Base-by-base conservation (phyloP, 495 filamentous ascomycete genomes). In the Aspergillus sclerotioniger region DNA sequence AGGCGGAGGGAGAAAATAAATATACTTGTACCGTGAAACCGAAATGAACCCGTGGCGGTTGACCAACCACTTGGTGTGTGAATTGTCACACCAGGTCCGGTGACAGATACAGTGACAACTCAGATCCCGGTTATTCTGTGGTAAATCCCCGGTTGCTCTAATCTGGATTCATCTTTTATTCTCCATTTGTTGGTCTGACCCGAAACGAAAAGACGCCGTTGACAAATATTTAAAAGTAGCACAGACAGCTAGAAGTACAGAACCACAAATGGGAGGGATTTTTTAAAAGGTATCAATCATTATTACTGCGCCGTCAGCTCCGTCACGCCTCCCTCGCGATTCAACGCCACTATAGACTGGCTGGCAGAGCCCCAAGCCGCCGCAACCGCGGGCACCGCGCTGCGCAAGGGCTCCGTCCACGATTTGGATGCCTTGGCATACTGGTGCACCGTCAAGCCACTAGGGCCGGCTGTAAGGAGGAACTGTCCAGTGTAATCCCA, bases 401-500 rank as follows among this genome's bases (percentile, higher is more conserved):
- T 88, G 55, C 87, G 81, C 41, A 98, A 74, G 3, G 89, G 87
- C 78, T 98, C 92, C 13, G 88, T 87, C 95, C 95, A 98, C 25
- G 79, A 77, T 79, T 96, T 98, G 31, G 82, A 76, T 15, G 80
- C 70, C 77, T 97, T 98, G 39, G 80, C 76, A 70, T 94, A 98
- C 61, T 92, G 87, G 67, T 93, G 90, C 53, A 98, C 90, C 29
- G 87, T 88, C 47, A 96, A 75, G 7, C 91, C 91, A 45, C 86
- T 84, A 1, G 89, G 82, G 0, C 95, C 95, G 15, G 83, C 89
- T 17, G 88, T 87, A 16, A 92, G 87, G 16, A 98, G 80, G 73
- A 89, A 98, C 70, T 98, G 94, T 20, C 92, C 94, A 17, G 89
- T 94, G 76, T 96, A 96, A 65, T 98, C 94, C 91, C 91, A 98